Base-by-base conservation (phyloP, 148 eudicot genomes). In the Nepenthes mirabilis region DNA sequence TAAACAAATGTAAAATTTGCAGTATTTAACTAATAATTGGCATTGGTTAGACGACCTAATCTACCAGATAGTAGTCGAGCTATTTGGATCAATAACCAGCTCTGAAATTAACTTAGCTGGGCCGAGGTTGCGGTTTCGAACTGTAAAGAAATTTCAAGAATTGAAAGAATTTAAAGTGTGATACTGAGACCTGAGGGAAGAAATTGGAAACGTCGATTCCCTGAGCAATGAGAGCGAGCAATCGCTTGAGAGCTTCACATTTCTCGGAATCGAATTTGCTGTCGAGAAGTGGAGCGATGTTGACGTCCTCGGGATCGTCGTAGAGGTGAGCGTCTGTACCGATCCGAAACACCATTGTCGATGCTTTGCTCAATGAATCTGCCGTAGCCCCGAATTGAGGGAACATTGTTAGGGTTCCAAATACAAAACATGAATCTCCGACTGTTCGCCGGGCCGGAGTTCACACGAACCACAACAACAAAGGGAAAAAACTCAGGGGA, bases 311-410 rank as follows among this genome's bases (percentile, higher is more conserved):
- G 1, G 97, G 99, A 71, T 94, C 99, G 73, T 94, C 97, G 78
- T 94, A 94, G 56, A 94, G 91, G 62, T 94, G 95, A 9, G 99
- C 99, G 70, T 94, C 99, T 55, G 91, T 94, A 14, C 99, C 99
- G 78, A 94, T 88, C 65, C 99, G 79, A 11, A 89, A 94, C 79
- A 94, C 79, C 88, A 89, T 77, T 0, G 87, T 70, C 37, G 99
- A 89, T 14, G 99, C 99, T 71, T 89, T 94, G 79, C 90, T 84
- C 33, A 89, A 65, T 6, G 87, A 71, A 50, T 86, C 95, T 2
- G 99, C 83, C 35, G 99, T 86, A 9, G 91, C 74, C 10, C 95
- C 83, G 64, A 91, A 86, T 51, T 91, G 94, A 13, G 80, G 36
- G 60, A 94, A 86, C 99, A 94, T 94, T 60, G 52, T 52, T 49